Percentiles rank a stretch among this genome's conserved stretches.
phyloP scores from a whole-genome alignment of 805 yeast species.

The Candida peoriensis region DNA sequence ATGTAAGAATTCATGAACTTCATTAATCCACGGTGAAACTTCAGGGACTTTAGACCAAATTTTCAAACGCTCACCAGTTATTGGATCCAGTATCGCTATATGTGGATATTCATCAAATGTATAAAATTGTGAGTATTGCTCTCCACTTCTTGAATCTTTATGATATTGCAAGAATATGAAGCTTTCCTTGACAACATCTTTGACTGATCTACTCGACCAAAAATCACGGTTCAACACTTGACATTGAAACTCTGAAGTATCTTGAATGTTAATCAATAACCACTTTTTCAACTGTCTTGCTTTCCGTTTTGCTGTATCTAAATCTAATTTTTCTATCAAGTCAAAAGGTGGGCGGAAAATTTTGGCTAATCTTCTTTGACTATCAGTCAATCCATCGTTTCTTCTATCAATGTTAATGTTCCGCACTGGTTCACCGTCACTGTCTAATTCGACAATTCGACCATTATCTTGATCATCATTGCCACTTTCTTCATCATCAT shows the following conservation, averaged over 20 bases:
- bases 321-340: constrained; percentile 57
- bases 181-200: constrained; percentile 55
- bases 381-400: constrained; percentile 20
- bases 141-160: constrained; percentile 70
- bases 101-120: constrained; percentile 74
- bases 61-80: constrained; percentile 86
- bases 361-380: constrained; percentile 70
- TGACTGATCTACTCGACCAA: constrained; percentile 72
- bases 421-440: constrained; percentile 28
- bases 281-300: constrained; percentile 69
- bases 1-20: constrained; percentile 63
- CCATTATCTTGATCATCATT: constrained; percentile 36
- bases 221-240: constrained; percentile 90
- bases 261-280: constrained; percentile 87
- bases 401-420: too few species aligned
- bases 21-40: constrained; percentile 55
- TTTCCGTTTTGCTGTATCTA: constrained; percentile 67
- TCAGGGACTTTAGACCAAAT: constrained; percentile 72
- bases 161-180: constrained; percentile 87
- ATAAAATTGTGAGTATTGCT: constrained; percentile 66
- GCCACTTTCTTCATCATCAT: constrained; percentile 27
- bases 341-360: constrained; percentile 94
- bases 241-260: constrained; percentile 76
- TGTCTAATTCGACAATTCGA: constrained; percentile 29
- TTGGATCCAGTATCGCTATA: constrained; percentile 86